Evolutionary conservation across 2,329 filamentous ascomycete genomes (phyloP), one percentile per base, ranked within the genome.

Genomic region (Trichoderma cornu-damae): DNA sequence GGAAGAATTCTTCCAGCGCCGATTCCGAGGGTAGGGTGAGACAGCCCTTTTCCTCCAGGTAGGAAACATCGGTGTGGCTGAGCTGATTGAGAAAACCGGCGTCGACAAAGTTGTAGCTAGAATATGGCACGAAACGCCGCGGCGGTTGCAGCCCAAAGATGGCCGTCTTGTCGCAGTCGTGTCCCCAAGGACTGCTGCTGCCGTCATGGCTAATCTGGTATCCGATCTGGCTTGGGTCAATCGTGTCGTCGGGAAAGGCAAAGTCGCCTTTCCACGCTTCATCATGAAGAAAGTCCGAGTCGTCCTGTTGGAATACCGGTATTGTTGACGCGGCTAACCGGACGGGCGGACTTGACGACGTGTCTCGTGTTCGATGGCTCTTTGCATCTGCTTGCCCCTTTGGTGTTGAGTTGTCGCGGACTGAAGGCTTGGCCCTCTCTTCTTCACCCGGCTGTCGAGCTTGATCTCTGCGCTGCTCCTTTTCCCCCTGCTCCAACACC

Each of bases 91-190:
- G 35, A 11, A 24, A 48, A 2, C 53, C 53, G 26, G 53, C 34
- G 26, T 57, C 53, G 18, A 57, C 44, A 34, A 57, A 57, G n/a
- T 57, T 42, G 35, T 57, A 57, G 53, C 18, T 48, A 35, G 53
- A 34, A 12, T 48, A 49, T 9, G 53, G 35, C 1, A 57, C 44
- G 14, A 48, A 42, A 34, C 14, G 34, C 9, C 40, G 8, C 4
- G 40, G 51, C 26, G 42, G 30, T 2, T 38, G 37, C 18, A 43
- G 22, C n/a, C 49, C 49, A 6, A 52, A 38, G 26, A 42, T 32
- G 26, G 49, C 30, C 9, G 28, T 38, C 37, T 40, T 46, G 24
- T 42, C 28, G 9, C 26, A 37, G 6, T 24, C 35, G 9, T 28
- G 16, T 12, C 32, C 32, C 52, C 52, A 55, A 2, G 32, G 24